A percentile compares a stretch with the other conserved stretches of the same genome.
phyloP scores from a whole-genome alignment of 2,329 filamentous ascomycete genomes.

The Fusarium sp. region DNA sequence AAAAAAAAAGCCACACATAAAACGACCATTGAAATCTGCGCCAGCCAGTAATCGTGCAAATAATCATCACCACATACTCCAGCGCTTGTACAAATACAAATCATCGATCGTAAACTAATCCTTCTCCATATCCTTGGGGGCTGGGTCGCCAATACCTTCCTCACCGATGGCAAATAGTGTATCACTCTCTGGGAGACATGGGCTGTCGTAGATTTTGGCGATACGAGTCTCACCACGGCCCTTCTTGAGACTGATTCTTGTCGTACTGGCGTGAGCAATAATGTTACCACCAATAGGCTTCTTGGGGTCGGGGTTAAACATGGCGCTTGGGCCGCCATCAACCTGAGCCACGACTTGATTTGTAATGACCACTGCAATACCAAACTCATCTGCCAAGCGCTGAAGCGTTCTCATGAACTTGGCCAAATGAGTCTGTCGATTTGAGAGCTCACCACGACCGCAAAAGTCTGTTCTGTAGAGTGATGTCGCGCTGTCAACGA shows the following conservation, averaged over 20 bases:
- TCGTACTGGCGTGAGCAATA: constrained; percentile 97
- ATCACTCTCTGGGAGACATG: constrained; percentile 95
- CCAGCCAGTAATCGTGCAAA: constrained; percentile 50
- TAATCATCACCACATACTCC: constrained; percentile 37
- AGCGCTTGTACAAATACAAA: constrained; percentile 33
- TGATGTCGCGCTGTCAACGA: constrained; percentile 95
- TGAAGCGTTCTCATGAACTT: constrained; percentile 90
- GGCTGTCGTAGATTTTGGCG: constrained; percentile 99
- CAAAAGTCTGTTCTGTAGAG: constrained; percentile 97
- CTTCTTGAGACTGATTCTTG: constrained; percentile 93
- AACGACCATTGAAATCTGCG: constrained; percentile 43
- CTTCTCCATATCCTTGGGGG: constrained; percentile 94
- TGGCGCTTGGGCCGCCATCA: constrained; percentile 92
- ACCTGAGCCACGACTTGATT: constrained; percentile 99
- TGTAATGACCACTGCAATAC: constrained; percentile 97
- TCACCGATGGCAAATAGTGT: constrained; percentile 97
- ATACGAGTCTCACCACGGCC: constrained; percentile 94
- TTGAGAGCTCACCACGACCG: constrained; percentile 96
- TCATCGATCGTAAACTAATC: constrained; percentile 57
- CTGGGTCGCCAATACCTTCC: constrained; percentile 95
- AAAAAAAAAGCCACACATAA: constrained; percentile 6
- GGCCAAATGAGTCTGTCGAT: constrained; percentile 86
- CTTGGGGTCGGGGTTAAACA: constrained; percentile 99
- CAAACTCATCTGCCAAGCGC: constrained; percentile 83
- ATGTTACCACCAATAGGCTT: constrained; percentile 99